Percentiles rank a stretch among this genome's conserved stretches.
Conservation (phyloP, 2,329 filamentous ascomycete genomes). For the Fusarium pilosicola region DNA sequence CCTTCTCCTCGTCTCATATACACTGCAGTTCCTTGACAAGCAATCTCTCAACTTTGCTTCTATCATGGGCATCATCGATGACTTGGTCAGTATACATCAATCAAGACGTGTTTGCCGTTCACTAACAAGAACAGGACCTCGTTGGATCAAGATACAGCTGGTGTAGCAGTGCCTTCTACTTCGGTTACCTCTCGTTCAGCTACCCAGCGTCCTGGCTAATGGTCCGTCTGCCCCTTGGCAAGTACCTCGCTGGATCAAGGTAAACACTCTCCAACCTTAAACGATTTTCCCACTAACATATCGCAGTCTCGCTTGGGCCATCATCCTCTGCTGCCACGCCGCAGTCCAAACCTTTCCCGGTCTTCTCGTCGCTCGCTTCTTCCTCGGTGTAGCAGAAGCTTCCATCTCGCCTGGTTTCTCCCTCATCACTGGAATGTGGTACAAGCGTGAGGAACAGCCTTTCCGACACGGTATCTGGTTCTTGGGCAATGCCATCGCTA, state of each 20-base stretch:
- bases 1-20: conserved; percentile 36
- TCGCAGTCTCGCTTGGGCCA: conserved; percentile 26
- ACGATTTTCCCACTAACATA: not conserved
- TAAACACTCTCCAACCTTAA: accelerated
- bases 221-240: conserved; percentile 35
- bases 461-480: conserved; percentile 41
- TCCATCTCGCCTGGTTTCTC: conserved; percentile 39
- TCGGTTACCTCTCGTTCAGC: conserved; percentile 38
- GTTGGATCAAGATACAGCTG: conserved; percentile 33
- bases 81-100: conserved; percentile 1
- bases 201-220: conserved; percentile 39
- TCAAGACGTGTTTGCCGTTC: accelerated
- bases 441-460: conserved; percentile 36
- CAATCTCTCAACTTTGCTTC: conserved; percentile 40
- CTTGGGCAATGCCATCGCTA: conserved; percentile 36
- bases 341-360: conserved; percentile 30
- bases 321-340: conserved; percentile 34
- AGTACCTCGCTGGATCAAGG: conserved; percentile 35
- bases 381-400: conserved; percentile 38
- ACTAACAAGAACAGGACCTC: conserved; percentile 19
- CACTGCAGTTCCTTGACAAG: conserved; percentile 40
- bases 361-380: conserved; percentile 30
- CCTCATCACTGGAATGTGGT: conserved; percentile 41
- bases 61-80: conserved; percentile 39
- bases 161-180: conserved; percentile 39